These are phyloP conservation scores for Aspergillus asperescens DNA, from an alignment of 495 filamentous ascomycete species.

Conservation along the genomic window DNA sequence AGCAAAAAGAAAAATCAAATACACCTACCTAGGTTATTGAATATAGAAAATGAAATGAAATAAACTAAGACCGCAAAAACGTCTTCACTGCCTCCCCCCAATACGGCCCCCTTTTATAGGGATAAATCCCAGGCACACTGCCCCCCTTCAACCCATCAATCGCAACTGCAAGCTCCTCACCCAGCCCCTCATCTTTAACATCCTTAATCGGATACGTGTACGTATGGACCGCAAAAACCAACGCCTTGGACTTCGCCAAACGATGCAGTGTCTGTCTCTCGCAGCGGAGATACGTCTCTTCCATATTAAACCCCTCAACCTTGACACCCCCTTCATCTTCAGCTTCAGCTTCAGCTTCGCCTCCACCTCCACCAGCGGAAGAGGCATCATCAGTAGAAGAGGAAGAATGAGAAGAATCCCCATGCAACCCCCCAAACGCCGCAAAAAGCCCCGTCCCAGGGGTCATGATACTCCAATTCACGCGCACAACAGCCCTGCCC, in stretches of 20 bases:
- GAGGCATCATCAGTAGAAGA: no score
- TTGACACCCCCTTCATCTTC: slow-evolving; percentile 13
- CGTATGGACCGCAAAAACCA: slow-evolving; percentile 77
- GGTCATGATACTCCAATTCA: slow-evolving; percentile 62
- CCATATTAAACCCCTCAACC: slow-evolving; percentile 44
- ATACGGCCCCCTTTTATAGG: slow-evolving; percentile 61
- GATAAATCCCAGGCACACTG: slow-evolving; percentile 60
- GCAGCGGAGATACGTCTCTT: slow-evolving; percentile 57
- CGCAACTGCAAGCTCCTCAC: slow-evolving; percentile 59
- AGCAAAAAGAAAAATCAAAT: not conserved
- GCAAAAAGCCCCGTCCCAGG: slow-evolving; percentile 47
- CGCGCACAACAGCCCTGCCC: slow-evolving; percentile 35
- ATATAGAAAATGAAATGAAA: slow-evolving; percentile 2
- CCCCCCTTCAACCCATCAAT: slow-evolving; percentile 68
- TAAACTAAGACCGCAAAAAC: slow-evolving; percentile 46
- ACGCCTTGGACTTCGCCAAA: slow-evolving; percentile 56
- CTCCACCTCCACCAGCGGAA: no score
- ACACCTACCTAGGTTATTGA: no score
- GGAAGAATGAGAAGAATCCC: not conserved
- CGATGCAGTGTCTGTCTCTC: slow-evolving; percentile 77
- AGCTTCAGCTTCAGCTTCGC: slow-evolving; percentile 13
- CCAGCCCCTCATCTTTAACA: slow-evolving; percentile 64
- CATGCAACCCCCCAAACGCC: slow-evolving; percentile 38
- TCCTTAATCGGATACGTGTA: slow-evolving; percentile 64
- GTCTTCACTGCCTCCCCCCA: slow-evolving; percentile 61